Evolutionary conservation across 2,329 filamentous ascomycete genomes (phyloP).

Genomic region (Volutella citrinella): DNA sequence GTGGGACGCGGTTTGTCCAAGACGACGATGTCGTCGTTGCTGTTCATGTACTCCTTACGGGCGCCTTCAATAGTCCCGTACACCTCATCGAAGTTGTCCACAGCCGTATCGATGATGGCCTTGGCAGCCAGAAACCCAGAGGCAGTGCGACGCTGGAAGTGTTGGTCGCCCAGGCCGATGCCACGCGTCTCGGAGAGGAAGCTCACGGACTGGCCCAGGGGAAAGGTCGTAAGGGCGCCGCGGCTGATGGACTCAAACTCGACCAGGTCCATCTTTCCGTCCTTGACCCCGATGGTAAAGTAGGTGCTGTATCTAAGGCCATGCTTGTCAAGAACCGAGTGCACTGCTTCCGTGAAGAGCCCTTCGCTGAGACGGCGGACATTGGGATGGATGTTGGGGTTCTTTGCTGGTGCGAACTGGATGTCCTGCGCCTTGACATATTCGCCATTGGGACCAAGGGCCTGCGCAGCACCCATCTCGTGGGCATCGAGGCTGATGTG

Average conservation of each 20-base stretch:
- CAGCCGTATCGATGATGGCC: constrained; percentile 27
- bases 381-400: constrained; percentile 29
- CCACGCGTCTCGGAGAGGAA: constrained; percentile 30
- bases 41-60: constrained; percentile 24
- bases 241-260: constrained; percentile 28
- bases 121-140: constrained; percentile 26
- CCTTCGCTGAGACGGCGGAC: constrained; percentile 28
- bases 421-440: constrained; percentile 26
- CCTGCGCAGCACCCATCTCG: constrained; percentile 26
- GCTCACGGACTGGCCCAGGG: constrained; percentile 26
- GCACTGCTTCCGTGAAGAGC: constrained; percentile 27
- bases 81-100: constrained; percentile 25
- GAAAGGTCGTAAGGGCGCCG: constrained; percentile 29
- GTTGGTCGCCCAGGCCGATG: constrained; percentile 27
- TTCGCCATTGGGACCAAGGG: constrained; percentile 16
- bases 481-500: constrained; percentile 33
- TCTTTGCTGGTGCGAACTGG: constrained; percentile 32
- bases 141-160: constrained; percentile 28
- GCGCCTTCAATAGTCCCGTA: constrained; percentile 23
- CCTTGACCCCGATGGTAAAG: constrained; percentile 16
- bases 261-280: constrained; percentile 15
- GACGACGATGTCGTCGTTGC: constrained; percentile 26
- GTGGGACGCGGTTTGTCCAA: constrained; percentile 22
- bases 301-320: constrained; percentile 29
- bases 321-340: constrained; percentile 24